Conservation (phyloP, 108 stramenopile genomes). For the Fragilariopsis cylindrus region DNA sequence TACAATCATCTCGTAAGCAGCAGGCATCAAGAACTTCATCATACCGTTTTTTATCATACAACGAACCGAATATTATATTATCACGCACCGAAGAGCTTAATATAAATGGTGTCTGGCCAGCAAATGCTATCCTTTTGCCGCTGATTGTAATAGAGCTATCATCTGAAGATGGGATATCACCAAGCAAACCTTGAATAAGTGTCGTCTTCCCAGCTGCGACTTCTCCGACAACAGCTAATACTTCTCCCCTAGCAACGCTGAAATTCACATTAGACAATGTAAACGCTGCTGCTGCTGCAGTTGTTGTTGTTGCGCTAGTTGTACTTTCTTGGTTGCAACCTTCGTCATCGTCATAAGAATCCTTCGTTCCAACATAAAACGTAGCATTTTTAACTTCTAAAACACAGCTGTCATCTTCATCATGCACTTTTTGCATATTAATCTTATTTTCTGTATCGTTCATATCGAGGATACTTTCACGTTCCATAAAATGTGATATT, state of each 20-base stretch:
- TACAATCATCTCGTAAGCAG: conserved; percentile 67
- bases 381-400: no score
- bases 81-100: conserved; percentile 80
- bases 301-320: background rate
- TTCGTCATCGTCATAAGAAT: no score
- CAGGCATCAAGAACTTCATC: conserved; percentile 56
- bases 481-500: no score
- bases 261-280: conserved; percentile 40
- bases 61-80: conserved; percentile 76
- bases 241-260: conserved; percentile 38
- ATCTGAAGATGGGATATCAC: conserved; percentile 53
- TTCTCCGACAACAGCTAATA: conserved; percentile 61
- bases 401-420: no score
- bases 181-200: conserved; percentile 55
- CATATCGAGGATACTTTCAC: no score
- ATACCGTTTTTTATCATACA: conserved; percentile 51
- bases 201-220: conserved; percentile 68
- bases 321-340: no score
- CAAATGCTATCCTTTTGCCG: conserved; percentile 66
- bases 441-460: no score
- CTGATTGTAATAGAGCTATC: conserved; percentile 38
- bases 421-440: no score
- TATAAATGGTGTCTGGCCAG: conserved; percentile 88
- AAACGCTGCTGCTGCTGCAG: background rate
- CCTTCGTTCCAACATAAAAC: no score